Evolutionary conservation across 1,139 yeast species (phyloP), one percentile per base, ranked within the genome.

Genomic region (Pichia terricola): DNA sequence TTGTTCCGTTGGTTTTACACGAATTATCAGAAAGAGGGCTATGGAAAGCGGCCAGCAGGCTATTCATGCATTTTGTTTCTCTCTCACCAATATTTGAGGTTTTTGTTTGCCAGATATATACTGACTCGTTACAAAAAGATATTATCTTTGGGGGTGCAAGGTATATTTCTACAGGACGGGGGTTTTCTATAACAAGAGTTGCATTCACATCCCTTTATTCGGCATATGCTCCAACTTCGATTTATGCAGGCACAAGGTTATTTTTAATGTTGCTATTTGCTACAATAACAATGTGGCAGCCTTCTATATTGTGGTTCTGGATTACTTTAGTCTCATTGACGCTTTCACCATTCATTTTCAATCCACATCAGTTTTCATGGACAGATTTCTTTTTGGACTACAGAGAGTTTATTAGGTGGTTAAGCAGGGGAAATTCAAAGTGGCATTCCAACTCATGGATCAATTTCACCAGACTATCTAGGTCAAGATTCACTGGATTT

Each of bases 61-160:
- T 85, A 11, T 54, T 72, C 16, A 74, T 72, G 52, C 96, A 87
- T 57, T 66, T 86, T 41, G 57, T 75, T 22, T 85, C 94, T 0
- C 61, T 86, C 45, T 81, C 95, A 0, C 95, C 95, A 4, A 62
- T 86, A 16, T 87, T 87, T 63, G 96, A 87, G 58, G 91, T 87
- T 0, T 86, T 87, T 62, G 89, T 83, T 1, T 84, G 95, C 57
- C 94, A 84, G 54, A 77, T 85, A 1, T 87, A 87, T 61, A 81
- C 95, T 0, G 76, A 76, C 49, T 72, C 95, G 0, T 68, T 87
- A 50, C 64, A 75, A 31, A 76, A 75, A 40, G 88, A 86, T 59
- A 65, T 87, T 34, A 71, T 82, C 0, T 73, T 82, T 59, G 96
- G 95, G 0, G 94, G 94, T 34, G 96, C 96, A 0, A 70, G 72